phyloP scores from a whole-genome alignment of 75 land plant species.

The Gnetum montanum region DNA sequence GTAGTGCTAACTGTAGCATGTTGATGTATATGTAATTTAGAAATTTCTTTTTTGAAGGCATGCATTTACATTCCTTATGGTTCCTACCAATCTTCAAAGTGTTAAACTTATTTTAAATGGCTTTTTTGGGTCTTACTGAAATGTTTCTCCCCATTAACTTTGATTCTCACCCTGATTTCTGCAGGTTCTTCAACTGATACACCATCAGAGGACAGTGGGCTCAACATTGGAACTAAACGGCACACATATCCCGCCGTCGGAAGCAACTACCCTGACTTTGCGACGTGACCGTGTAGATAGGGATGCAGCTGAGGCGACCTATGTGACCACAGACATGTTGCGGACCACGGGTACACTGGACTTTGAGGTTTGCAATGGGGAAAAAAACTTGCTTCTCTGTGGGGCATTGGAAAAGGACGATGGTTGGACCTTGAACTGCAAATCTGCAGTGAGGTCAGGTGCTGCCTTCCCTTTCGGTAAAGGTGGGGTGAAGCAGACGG shows the following conservation, averaged over 20 bases:
- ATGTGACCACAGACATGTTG: constrained; percentile 71
- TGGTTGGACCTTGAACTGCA: constrained; percentile 75
- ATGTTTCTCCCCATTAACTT: too few relatives aligned
- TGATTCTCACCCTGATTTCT: too few relatives aligned
- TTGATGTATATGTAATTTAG: too few relatives aligned
- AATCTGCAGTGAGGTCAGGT: constrained; percentile 29
- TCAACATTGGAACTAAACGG: constrained; percentile 81
- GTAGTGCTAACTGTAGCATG: too few relatives aligned
- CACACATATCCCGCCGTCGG: constrained; percentile 33
- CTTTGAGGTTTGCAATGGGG: constrained; percentile 59
- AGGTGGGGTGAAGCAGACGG: constrained; percentile 15
- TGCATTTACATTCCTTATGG: too few relatives aligned
- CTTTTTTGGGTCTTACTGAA: too few relatives aligned
- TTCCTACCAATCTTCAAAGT: too few relatives aligned
- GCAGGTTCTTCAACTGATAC: constrained; percentile 58
- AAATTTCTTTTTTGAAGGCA: too few relatives aligned
- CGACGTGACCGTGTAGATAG: constrained; percentile 73
- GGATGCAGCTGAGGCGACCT: constrained; percentile 73
- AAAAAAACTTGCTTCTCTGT: constrained; percentile 45
- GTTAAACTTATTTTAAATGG: too few relatives aligned
- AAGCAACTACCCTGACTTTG: constrained; percentile 31
- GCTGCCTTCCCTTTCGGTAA: constrained; percentile 13
- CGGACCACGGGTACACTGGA: constrained; percentile 49
- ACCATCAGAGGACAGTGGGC: constrained; percentile 44
- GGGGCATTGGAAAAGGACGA: constrained; percentile 48